Evolutionary conservation across 1,284 basidiomycete genomes (phyloP), one percentile per base, ranked within the genome.

Genomic region (Coniferiporia sulphurascens): DNA sequence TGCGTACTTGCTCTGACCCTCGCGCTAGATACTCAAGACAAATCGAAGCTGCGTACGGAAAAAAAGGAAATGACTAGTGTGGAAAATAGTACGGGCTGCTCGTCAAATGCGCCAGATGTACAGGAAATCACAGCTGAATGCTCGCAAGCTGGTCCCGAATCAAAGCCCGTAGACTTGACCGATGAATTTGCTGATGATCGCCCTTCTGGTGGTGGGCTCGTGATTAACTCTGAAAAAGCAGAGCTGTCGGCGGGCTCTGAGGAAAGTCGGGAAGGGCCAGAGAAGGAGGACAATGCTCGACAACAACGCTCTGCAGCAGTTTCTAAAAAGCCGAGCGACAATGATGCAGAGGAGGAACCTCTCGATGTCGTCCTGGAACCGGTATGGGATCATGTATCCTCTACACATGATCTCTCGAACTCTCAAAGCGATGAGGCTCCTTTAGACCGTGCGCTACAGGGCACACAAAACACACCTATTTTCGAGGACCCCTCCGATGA

Each of bases 1-100:
- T 88, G 90, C 64, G 88, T 99, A 44, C 76, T 99, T 49, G 97
- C 97, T 0, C 77, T 99, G 65, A 93, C 95, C 0, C 89, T 92
- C 70, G 83, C 87, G 49, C 75, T 95, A 58, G 87, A 85, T 74
- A 82, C 79, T 57, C 73, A 78, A 54, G 75, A 80, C 51, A 76
- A 80, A 60, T 75, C 78, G 48, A 69, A 75, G 55, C 72, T 13
- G 48, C 48, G n/a, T 38, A 51, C 44, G 48, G 19, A 51, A 52
- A 19, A 15, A 4, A 48, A 10, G 6, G 58, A 12, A 34, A 44
- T 35, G 5, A 34, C 27, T 3, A 5, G 73, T 10, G 75, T 74
- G 41, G 71, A 70, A 62, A 62, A 62, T 35, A 52, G 59, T 45
- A 60, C 38, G 48, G 59, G 67, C 52, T 63, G 56, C 19, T 9